Evolutionary conservation across 768 basidiomycete genomes (phyloP).

Genomic region (Saitozyma podzolica): DNA sequence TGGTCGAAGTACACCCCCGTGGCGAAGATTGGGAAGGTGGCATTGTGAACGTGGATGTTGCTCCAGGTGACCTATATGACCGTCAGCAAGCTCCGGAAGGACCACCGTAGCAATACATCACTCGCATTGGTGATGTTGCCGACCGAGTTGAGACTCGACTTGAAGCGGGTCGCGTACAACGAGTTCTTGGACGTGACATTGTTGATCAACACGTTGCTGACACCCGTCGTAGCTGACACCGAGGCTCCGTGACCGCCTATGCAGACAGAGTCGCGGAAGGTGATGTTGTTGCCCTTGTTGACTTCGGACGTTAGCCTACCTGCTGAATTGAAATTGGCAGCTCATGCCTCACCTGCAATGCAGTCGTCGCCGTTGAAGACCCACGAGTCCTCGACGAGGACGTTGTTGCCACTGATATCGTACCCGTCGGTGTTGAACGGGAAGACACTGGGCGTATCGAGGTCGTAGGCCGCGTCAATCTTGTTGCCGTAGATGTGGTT

Average conservation of each 20-base stretch:
- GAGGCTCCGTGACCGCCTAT: constrained; percentile 25
- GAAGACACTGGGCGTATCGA: constrained; percentile 9
- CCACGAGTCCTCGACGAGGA: constrained; percentile 64
- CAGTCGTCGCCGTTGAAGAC: constrained; percentile 67
- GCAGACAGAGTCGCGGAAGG: constrained; percentile 18
- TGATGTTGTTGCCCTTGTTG: constrained; percentile 18
- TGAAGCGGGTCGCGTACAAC: constrained; percentile 24
- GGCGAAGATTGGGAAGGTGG: constrained; percentile 27
- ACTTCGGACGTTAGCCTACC: constrained; percentile 4
- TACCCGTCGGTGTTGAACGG: constrained; percentile 54
- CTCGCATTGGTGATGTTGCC: constrained; percentile 23
- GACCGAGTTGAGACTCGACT: constrained; percentile 18
- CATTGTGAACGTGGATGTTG: constrained; percentile 25
- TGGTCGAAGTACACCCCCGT: constrained; percentile 24
- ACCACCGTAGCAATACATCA: neutral
- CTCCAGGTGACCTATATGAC: constrained; percentile 14
- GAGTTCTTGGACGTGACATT: constrained; percentile 18
- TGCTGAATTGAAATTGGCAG: too few species aligned
- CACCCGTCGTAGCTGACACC: constrained; percentile 15
- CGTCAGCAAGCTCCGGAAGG: neutral
- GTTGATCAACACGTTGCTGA: constrained; percentile 21
- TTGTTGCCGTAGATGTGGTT: constrained; percentile 60
- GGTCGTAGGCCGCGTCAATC: constrained; percentile 59
- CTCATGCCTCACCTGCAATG: constrained; percentile 54
- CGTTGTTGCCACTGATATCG: constrained; percentile 61